Percentiles rank a stretch among this genome's conserved stretches.
Conservation (phyloP, 495 filamentous ascomycete species). For the Podospora bellae-mahoneyi region DNA sequence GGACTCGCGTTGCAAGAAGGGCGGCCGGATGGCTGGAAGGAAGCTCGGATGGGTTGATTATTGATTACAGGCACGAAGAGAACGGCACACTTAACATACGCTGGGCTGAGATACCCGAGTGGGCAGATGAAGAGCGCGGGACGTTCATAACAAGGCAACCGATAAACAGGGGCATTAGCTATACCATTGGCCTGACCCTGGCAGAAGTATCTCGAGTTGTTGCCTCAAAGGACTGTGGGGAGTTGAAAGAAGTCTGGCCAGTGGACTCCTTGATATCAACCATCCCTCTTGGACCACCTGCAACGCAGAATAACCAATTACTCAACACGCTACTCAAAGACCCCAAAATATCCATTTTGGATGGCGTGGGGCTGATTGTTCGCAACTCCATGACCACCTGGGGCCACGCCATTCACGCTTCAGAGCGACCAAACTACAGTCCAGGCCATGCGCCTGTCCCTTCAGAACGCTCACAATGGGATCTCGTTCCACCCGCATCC, state of each 20-base stretch:
- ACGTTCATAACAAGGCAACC: neutral
- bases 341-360: neutral
- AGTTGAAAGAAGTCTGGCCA: neutral
- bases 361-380: constrained; percentile 1
- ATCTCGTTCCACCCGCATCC: neutral
- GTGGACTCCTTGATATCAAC: neutral
- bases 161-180: neutral
- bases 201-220: neutral
- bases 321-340: neutral
- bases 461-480: neutral
- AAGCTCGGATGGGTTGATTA: neutral
- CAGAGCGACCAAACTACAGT: neutral
- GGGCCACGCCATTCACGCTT: neutral
- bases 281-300: neutral
- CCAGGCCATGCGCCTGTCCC: neutral
- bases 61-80: neutral
- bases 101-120: constrained; percentile 5
- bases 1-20: neutral
- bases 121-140: neutral
- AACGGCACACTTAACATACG: neutral
- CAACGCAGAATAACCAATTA: neutral
- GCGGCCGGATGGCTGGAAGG: neutral
- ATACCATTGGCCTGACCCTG: neutral
- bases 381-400: neutral
- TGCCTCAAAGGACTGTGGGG: neutral